Conservation (phyloP, 257 asterid genomes). For the Linderniella brevidens region DNA sequence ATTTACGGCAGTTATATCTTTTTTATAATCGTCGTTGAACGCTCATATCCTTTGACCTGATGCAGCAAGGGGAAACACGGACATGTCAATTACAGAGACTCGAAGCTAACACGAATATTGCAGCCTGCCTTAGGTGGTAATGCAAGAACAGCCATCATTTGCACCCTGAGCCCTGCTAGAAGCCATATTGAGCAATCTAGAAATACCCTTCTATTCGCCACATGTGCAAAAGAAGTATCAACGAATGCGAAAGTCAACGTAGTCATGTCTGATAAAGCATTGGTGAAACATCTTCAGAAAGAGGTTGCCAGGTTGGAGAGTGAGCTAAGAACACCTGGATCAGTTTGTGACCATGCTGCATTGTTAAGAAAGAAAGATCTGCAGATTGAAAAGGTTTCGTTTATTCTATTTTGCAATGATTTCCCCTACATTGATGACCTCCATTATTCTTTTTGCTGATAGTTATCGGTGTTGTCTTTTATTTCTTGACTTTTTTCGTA, state of each 20-base stretch:
- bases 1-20: background rate
- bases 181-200: constrained; percentile 96
- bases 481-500: background rate
- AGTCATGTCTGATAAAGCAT: constrained; percentile 95
- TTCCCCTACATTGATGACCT: background rate
- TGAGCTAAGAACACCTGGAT: constrained; percentile 68
- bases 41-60: constrained; percentile 11
- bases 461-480: background rate
- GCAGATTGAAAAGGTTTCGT: constrained; percentile 4
- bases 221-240: constrained; percentile 91
- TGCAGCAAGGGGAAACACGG: constrained; percentile 97
- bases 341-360: constrained; percentile 3
- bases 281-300: constrained; percentile 93
- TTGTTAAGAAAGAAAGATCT: constrained; percentile 3
- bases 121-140: constrained; percentile 98
- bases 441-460: background rate
- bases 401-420: background rate
- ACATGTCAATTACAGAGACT: constrained; percentile 84
- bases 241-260: constrained; percentile 96
- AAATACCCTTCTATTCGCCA: constrained; percentile 84
- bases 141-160: constrained; percentile 96
- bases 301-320: constrained; percentile 93
- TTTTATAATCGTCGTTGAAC: background rate
- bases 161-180: constrained; percentile 90
- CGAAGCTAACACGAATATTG: constrained; percentile 88